Evolutionary conservation across 257 asterid species (phyloP).

Genomic region (Misopates orontium): DNA sequence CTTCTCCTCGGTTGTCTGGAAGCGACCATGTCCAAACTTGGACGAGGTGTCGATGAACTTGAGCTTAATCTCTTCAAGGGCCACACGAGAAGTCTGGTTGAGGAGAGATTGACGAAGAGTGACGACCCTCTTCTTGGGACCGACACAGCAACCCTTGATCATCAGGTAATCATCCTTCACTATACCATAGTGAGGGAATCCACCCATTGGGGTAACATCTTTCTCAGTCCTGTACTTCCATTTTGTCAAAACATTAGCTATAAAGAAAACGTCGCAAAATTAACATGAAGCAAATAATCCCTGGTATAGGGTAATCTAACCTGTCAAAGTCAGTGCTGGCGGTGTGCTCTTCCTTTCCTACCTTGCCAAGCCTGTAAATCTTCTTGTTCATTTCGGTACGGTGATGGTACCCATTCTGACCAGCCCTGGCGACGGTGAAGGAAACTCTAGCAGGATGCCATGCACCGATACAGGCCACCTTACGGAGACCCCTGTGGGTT

Average conservation of each 20-base stretch:
- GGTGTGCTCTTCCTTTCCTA: constrained; percentile 44
- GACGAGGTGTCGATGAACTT: constrained; percentile 79
- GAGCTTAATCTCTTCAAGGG: constrained; percentile 71
- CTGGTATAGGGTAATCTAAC: constrained; percentile 14
- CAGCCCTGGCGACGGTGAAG: constrained; percentile 60
- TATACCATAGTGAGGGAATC: constrained; percentile 79
- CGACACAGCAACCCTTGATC: constrained; percentile 84
- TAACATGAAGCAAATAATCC: background rate
- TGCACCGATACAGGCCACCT: constrained; percentile 69
- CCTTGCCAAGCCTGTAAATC: constrained; percentile 61
- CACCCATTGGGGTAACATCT: constrained; percentile 85
- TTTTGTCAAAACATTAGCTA: background rate
- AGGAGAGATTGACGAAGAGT: constrained; percentile 76
- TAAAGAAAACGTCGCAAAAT: background rate
- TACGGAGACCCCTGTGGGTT: constrained; percentile 68
- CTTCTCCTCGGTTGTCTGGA: constrained; percentile 83
- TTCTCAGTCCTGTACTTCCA: constrained; percentile 63
- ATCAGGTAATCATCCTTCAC: constrained; percentile 71
- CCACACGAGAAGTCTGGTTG: constrained; percentile 73
- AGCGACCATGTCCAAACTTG: constrained; percentile 82
- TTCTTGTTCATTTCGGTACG: constrained; percentile 66
- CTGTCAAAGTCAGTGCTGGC: constrained; percentile 61
- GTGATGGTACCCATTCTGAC: constrained; percentile 71
- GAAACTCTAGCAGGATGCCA: constrained; percentile 74
- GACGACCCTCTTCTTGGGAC: constrained; percentile 80